Percentiles rank a stretch among this genome's conserved stretches.
Evolutionary conservation across 768 basidiomycete species (phyloP).

Genomic region (Infundibulicybe gibba): DNA sequence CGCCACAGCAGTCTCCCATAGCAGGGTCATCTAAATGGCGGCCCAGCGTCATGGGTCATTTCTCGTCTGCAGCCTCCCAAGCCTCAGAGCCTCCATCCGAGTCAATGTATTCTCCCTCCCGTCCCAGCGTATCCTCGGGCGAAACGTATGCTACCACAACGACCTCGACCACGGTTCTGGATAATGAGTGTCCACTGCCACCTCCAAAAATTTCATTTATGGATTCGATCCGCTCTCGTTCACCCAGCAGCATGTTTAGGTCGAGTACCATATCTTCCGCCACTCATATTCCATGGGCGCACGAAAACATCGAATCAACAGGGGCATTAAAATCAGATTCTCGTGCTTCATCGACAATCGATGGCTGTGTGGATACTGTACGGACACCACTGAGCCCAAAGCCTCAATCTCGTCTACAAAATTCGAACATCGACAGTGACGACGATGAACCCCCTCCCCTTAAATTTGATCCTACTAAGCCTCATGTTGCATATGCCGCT

Average conservation of each 20-base stretch:
- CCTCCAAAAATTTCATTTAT: slow-evolving; percentile 36
- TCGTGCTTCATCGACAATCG: no score
- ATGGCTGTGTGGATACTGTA: slow-evolving; percentile 2
- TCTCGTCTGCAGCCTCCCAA: slow-evolving; percentile 46
- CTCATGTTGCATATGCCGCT: slow-evolving; percentile 33
- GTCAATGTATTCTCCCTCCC: slow-evolving; percentile 36
- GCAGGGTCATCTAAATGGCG: slow-evolving; percentile 47
- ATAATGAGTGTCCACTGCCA: slow-evolving; percentile 36
- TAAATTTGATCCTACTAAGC: slow-evolving; percentile 17
- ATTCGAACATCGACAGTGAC: slow-evolving; percentile 9
- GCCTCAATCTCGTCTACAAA: slow-evolving; percentile 17
- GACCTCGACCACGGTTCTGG: slow-evolving; percentile 38
- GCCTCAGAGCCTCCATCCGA: slow-evolving; percentile 39
- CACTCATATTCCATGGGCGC: slow-evolving; percentile 11
- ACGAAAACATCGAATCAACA: slow-evolving; percentile 7
- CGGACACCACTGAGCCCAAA: slow-evolving; percentile 30
- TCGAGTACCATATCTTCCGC: slow-evolving; percentile 28
- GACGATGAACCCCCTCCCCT: slow-evolving; percentile 16
- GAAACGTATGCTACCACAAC: slow-evolving; percentile 47
- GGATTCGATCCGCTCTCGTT: slow-evolving; percentile 35
- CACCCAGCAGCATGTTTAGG: slow-evolving; percentile 24
- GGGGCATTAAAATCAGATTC: slow-evolving; percentile 3
- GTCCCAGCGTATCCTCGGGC: slow-evolving; percentile 60
- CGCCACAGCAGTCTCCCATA: slow-evolving; percentile 10
- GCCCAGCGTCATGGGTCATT: slow-evolving; percentile 65